A percentile compares a stretch with the other conserved stretches of the same genome.
phyloP scores from a whole-genome alignment of 192 early-diverging fungal species.

The Coemansia sp. region DNA sequence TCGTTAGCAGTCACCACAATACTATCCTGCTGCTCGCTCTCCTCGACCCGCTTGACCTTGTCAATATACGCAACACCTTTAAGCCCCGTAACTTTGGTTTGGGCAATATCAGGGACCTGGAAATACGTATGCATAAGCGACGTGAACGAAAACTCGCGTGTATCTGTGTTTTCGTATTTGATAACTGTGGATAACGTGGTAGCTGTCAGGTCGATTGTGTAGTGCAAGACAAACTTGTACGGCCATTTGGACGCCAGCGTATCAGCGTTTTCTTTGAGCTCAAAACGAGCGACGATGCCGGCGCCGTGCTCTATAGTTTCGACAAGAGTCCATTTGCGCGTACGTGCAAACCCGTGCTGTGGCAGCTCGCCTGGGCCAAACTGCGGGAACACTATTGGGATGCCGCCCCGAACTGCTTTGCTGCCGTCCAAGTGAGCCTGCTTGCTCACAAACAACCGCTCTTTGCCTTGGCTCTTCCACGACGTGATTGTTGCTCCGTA shows the following conservation, averaged over 20 bases:
- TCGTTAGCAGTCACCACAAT: constrained; percentile 71
- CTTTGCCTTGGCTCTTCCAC: constrained; percentile 73
- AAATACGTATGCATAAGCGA: constrained; percentile 94
- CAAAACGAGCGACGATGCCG: constrained; percentile 41
- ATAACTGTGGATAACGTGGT: constrained; percentile 73
- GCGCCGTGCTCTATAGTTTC: constrained; percentile 30
- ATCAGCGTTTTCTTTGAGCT: constrained; percentile 36
- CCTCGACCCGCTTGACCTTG: constrained; percentile 61
- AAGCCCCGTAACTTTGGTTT: constrained; percentile 66
- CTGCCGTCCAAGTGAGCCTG: constrained; percentile 81
- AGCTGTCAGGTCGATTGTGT: constrained; percentile 76
- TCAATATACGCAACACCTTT: constrained; percentile 65
- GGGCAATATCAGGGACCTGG: constrained; percentile 62
- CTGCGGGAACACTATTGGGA: constrained; percentile 59
- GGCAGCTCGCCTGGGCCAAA: constrained; percentile 54
- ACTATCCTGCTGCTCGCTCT: constrained; percentile 50
- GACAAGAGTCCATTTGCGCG: constrained; percentile 36
- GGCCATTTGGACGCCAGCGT: constrained; percentile 50
- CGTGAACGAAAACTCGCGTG: constrained; percentile 74
- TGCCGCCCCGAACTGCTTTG: constrained; percentile 91
- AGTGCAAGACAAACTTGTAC: constrained; percentile 73
- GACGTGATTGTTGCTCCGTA: constrained; percentile 90
- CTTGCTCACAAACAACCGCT: constrained; percentile 85
- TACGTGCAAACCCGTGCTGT: constrained; percentile 60
- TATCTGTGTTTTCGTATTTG: constrained; percentile 73